Conservation (phyloP, 2,329 filamentous ascomycete genomes). For the Aureobasidium sp. region DNA sequence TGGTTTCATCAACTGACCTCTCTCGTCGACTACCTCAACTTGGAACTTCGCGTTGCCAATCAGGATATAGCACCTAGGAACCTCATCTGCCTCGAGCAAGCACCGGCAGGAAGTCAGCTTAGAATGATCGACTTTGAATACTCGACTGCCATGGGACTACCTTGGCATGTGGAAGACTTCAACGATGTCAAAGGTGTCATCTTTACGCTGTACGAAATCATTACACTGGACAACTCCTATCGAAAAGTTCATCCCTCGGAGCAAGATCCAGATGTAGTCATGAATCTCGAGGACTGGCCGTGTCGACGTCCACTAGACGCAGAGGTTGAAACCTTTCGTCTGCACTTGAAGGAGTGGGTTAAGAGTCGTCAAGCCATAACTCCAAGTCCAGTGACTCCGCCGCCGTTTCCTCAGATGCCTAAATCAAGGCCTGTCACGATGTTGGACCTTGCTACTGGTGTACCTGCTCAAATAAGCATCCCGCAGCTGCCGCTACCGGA, state of each 20-base stretch:
- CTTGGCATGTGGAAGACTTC: not conserved
- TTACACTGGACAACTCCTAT: not conserved
- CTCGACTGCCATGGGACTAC: not conserved
- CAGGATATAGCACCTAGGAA: not conserved
- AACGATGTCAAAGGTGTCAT: constrained; percentile 5
- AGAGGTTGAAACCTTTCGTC: not conserved
- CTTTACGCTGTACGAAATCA: constrained; percentile 4
- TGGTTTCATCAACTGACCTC: not conserved
- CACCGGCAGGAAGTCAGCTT: not conserved
- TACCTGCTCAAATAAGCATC: not conserved
- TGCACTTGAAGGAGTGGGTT: not conserved
- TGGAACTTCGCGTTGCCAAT: not conserved
- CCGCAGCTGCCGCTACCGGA: not conserved
- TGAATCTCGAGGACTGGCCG: not conserved
- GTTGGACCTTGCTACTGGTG: not conserved
- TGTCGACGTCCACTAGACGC: not conserved
- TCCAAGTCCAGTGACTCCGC: not conserved
- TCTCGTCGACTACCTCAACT: not conserved
- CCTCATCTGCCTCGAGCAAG: not conserved
- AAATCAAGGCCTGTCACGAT: not conserved
- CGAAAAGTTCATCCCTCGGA: not conserved
- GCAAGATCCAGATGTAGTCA: not conserved
- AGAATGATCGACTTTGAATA: not conserved
- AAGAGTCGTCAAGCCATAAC: not conserved
- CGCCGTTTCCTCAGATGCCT: not conserved